Evolutionary conservation across 768 basidiomycete species (phyloP).

Genomic region (Xerocomellus dryophilus): DNA sequence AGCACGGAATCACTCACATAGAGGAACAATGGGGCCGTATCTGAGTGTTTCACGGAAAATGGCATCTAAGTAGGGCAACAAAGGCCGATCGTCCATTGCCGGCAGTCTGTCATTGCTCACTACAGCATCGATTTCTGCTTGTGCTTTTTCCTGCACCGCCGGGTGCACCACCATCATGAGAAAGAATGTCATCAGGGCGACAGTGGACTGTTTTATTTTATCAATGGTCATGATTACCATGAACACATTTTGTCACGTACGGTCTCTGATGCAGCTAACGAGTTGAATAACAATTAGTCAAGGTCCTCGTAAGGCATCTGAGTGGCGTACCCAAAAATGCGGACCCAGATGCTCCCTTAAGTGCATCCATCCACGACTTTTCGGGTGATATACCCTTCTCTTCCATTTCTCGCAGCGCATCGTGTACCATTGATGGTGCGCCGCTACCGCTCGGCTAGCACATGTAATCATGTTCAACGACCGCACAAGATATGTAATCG

Average conservation of each 20-base stretch:
- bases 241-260: neutral
- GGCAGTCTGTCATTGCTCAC: slow-evolving; percentile 1
- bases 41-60: slow-evolving; percentile 2
- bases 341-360: slow-evolving; percentile 1
- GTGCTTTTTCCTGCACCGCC: neutral
- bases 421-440: slow-evolving; percentile 1
- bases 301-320: neutral
- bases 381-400: neutral
- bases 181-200: slow-evolving; percentile 7
- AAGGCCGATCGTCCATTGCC: slow-evolving; percentile 3
- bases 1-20: neutral
- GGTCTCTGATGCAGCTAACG: slow-evolving; percentile 6
- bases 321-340: slow-evolving; percentile 3
- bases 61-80: slow-evolving; percentile 9
- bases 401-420: neutral
- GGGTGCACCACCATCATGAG: slow-evolving; percentile 10
- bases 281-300: neutral
- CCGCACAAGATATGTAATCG: neutral
- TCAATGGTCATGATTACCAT: neutral
- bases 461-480: neutral
- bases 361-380: neutral
- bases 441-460: neutral
- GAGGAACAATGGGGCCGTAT: neutral
- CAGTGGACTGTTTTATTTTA: neutral
- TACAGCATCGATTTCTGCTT: slow-evolving; percentile 7